Conservation (phyloP, 768 basidiomycete genomes). For the Russula sp. region DNA sequence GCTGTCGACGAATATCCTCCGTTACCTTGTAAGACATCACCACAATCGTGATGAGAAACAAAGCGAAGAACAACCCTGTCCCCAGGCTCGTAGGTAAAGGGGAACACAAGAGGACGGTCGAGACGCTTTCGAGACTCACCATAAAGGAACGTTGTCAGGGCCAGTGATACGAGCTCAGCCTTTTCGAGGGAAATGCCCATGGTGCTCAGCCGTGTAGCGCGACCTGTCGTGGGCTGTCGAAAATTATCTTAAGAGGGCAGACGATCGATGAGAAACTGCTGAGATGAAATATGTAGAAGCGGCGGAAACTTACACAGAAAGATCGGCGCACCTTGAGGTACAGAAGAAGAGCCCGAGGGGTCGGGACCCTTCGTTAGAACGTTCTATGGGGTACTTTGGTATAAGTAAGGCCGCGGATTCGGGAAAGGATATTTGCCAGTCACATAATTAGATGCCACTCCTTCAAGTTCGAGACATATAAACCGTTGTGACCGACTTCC, state of each 20-base stretch:
- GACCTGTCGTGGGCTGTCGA: neutral
- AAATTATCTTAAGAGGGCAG: neutral
- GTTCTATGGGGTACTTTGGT: too few species aligned
- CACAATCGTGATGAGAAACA: neutral
- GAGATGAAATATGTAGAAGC: neutral
- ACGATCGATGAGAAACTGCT: neutral
- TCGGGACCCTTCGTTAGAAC: too few species aligned
- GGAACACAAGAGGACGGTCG: neutral
- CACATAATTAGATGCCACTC: too few species aligned
- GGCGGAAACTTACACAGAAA: neutral
- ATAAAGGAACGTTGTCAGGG: constrained; percentile 6
- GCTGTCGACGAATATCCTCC: neutral
- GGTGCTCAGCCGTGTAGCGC: neutral
- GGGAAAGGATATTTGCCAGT: too few species aligned
- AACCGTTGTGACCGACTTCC: too few species aligned
- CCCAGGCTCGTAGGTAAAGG: neutral
- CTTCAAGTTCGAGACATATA: too few species aligned
- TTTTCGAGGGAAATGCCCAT: neutral
- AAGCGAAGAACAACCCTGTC: constrained; percentile 1
- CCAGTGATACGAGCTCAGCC: neutral
- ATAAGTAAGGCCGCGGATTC: too few species aligned
- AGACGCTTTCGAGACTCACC: neutral
- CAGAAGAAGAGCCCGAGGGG: too few species aligned
- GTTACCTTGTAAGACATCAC: neutral
- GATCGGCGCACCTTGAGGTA: too few species aligned